Evolutionary conservation across 2,329 filamentous ascomycete species (phyloP).

Genomic region (Penicillium sp.): DNA sequence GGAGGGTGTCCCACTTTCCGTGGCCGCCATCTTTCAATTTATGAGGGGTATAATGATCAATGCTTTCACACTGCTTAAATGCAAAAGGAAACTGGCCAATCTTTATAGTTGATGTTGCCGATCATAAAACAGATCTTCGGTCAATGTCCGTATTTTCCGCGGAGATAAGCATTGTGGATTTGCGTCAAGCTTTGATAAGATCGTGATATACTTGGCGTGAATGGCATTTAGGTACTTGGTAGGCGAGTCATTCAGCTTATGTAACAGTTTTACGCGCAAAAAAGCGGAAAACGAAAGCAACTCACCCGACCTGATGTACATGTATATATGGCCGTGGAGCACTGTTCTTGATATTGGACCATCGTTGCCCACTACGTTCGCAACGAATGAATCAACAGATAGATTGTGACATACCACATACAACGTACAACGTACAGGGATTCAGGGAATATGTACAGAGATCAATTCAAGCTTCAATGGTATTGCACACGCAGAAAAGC

Average conservation of each 20-base stretch:
- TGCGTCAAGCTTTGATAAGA: constrained; percentile 7
- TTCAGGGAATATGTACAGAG: constrained; percentile 5
- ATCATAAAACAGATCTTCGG: too few relatives aligned
- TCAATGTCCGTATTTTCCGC: not conserved
- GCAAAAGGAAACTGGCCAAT: not conserved
- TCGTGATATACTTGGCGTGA: too few relatives aligned
- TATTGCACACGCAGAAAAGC: not conserved
- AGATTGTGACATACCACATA: not conserved
- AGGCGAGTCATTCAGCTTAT: too few relatives aligned
- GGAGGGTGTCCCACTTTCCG: not conserved
- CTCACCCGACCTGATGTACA: too few relatives aligned
- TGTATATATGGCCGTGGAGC: not conserved
- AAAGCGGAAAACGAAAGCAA: too few relatives aligned
- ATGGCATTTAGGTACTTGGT: too few relatives aligned
- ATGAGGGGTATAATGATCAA: not conserved
- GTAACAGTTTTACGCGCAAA: too few relatives aligned
- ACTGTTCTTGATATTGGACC: not conserved
- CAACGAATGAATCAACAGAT: not conserved
- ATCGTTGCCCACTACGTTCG: not conserved
- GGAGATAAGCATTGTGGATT: too few relatives aligned
- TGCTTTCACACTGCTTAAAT: too few relatives aligned
- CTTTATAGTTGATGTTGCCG: not conserved
- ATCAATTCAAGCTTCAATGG: not conserved
- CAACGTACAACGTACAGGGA: constrained; percentile 2
- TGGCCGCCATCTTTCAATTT: not conserved